Evolutionary conservation across 345 rosid species (phyloP), one percentile per base, ranked within the genome.

Genomic region (Adansonia digitata): DNA sequence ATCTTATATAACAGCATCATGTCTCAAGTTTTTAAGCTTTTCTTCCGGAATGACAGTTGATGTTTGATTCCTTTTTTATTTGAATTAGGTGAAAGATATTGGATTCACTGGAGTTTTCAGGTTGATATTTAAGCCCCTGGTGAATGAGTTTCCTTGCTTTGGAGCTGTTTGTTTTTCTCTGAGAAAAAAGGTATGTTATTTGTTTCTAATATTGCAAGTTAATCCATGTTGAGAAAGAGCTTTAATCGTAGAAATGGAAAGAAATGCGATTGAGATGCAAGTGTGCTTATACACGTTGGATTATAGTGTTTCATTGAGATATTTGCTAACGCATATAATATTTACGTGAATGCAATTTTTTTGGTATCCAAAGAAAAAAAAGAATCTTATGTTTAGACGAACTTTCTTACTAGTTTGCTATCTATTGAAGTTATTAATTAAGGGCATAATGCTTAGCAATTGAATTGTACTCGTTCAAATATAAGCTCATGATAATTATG

Each of bases 71-170:
- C 60, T 74, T 60, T 73, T 42, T 48, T 45, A 79, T 84, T 80
- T 37, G 74, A 57, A 70, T 62, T 77, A 96, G 99, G 99, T 96
- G 77, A 96, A 92, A 84, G 84, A 96, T 84, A 86, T 93, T 73
- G 97, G 94, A 82, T 96, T 96, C 79, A 90, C 99, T 63, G 99
- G 99, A 84, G 93, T 96, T 82, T 96, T 96, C 88, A 90, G 99
- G 87, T 87, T 96, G 85, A 92, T 93, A 74, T 93, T 96, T 79
- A 93, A 86, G 91, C 99, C 99, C 22, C 83, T 93, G 31, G 98
- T 96, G 77, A 84, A 87, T 15, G 98, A 93, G 78, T 86, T 96
- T 72, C 99, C 99, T 79, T 90, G 99, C 88, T 96, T 96, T 81
- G 99, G 98, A 87, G 99, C 99, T 72, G 90, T 96, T 64, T 88